phyloP scores from a whole-genome alignment of 2,329 filamentous ascomycete species.

The Parastagonospora nodorum region DNA sequence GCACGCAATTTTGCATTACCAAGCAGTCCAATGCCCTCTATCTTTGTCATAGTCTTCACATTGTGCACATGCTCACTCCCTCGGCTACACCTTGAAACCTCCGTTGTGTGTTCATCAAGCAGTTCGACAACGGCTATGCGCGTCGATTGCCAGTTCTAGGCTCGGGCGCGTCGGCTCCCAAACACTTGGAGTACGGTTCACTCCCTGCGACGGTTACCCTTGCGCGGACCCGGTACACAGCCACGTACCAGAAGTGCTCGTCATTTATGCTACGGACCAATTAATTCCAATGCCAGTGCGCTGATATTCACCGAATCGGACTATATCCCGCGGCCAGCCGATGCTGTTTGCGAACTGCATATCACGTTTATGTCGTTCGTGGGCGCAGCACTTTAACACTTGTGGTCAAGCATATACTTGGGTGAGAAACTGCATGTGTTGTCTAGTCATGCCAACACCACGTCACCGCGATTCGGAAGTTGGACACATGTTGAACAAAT shows the following conservation, averaged over 20 bases:
- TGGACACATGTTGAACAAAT: background rate
- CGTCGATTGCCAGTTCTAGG: constrained; percentile 10
- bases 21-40: background rate
- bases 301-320: too few species aligned
- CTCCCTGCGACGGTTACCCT: constrained; percentile 13
- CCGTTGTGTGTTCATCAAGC: background rate
- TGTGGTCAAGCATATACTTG: too few species aligned
- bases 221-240: constrained; percentile 9
- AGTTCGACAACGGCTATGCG: background rate
- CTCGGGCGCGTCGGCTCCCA: constrained; percentile 11
- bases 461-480: background rate
- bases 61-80: background rate
- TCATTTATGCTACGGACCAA: background rate
- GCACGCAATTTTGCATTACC: background rate
- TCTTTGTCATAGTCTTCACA: background rate
- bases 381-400: too few species aligned
- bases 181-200: constrained; percentile 13
- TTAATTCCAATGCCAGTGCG: too few species aligned
- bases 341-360: too few species aligned
- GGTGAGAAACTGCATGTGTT: background rate
- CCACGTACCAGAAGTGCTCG: constrained; percentile 3
- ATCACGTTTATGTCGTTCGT: too few species aligned
- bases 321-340: too few species aligned
- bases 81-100: background rate
- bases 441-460: background rate